A percentile compares a stretch with the other conserved stretches of the same genome.
These are phyloP conservation scores for Penicillium canariense DNA, from an alignment of 495 filamentous ascomycete genomes.

Conservation along the genomic window DNA sequence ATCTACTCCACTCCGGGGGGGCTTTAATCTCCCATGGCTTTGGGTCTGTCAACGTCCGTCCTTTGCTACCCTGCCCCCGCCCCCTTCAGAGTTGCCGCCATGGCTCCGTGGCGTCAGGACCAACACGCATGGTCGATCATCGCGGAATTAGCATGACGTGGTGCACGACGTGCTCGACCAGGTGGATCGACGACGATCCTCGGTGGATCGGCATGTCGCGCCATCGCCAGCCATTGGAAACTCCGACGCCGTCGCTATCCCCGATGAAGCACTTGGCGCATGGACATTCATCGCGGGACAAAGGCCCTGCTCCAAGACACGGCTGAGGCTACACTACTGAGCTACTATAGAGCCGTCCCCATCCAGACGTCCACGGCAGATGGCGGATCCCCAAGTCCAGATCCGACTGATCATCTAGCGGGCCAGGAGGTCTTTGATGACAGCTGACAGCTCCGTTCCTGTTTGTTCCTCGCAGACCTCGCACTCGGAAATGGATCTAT, in stretches of 20 bases:
- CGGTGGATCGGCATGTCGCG: constrained; percentile 18
- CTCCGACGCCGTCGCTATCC: constrained; percentile 9
- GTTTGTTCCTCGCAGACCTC: not conserved
- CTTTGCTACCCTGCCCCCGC: not conserved
- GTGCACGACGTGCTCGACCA: constrained; percentile 9
- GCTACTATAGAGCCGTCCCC: not conserved
- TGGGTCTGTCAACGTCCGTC: constrained; percentile 11
- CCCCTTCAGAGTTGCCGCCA: not conserved
- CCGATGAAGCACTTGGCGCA: constrained; percentile 25
- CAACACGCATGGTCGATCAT: constrained; percentile 25
- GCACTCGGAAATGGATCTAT: constrained; percentile 14
- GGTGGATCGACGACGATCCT: constrained; percentile 18
- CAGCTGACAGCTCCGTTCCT: constrained; percentile 7
- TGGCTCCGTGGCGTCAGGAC: constrained; percentile 8
- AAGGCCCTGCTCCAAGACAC: not conserved
- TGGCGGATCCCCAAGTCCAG: not conserved
- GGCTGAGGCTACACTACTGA: not conserved
- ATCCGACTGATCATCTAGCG: constrained; percentile 24
- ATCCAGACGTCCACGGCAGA: not conserved
- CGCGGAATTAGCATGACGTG: constrained; percentile 23
- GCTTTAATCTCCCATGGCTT: constrained; percentile 15
- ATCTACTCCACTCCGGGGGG: not conserved
- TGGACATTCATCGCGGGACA: not conserved
- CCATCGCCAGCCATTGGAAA: constrained; percentile 1
- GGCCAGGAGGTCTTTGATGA: constrained; percentile 7